Base-by-base conservation (phyloP, 495 filamentous ascomycete species). In the Venustampulla echinocandica region DNA sequence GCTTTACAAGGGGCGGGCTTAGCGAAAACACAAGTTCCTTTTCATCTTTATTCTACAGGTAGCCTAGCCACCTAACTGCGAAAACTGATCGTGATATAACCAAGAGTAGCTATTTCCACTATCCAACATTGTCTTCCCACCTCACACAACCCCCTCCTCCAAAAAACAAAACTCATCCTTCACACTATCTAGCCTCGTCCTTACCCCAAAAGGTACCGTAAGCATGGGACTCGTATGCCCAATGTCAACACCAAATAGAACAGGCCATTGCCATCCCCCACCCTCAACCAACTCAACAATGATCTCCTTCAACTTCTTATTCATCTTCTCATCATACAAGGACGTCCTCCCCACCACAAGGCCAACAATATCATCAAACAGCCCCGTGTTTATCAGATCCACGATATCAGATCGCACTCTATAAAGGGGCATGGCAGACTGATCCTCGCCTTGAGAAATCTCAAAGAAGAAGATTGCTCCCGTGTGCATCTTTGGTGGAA, bases 161-260 rank as follows among this genome's bases (percentile, higher is more conserved):
- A 63, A 17, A 42, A 66, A 49, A 15, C 42, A 38, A 50, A 64
- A 66, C 42, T 58, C 50, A 46, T 66, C 57, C 27, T 50, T 56
- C 6, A 44, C 57, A 1, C 52, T 54, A 49, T 66, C 62, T 35
- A 66, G 40, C 19, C 33, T 33, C 15, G 49, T 57, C 36, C 53
- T 23, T 4, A 54, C 50, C 46, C 56, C 60, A 37, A 62, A 47
- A 1, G 64, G 62, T 10, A 66, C 28, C 0, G 64, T 66, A 25
- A 66, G 33, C 46, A 63, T 52, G 10, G 64, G 64, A 33, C 46
- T 47, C 0, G 64, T 61, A 52, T 66, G 64, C 2, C 64, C 64
- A 36, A 66, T 42, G 44, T 66, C 64, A 2, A 66, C 55, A 35
- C 50, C 52, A 15, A 59, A 53, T 21, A 64, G 34, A 20, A 64